Base-by-base conservation (phyloP, 768 basidiomycete species). In the Xerocomellus intermedius region DNA sequence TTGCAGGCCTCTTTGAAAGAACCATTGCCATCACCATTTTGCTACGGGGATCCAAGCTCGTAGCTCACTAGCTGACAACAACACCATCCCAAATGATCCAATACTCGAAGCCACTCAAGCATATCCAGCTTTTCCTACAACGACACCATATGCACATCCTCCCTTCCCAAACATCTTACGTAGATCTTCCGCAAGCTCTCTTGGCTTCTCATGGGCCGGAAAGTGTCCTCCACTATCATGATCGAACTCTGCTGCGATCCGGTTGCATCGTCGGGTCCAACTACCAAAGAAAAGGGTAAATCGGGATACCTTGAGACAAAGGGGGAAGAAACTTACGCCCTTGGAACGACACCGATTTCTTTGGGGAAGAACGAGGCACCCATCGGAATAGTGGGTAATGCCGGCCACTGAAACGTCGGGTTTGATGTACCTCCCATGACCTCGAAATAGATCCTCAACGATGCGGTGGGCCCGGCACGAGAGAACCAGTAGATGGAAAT, bases 391-490 rank as follows among this genome's bases (percentile, higher is more conserved):
- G 0, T 0, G 2, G 10, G 2, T 0, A 4, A 14, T 5, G 13
- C 5, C 5, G 13, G 33, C 12, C 13, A 5, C 33, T 13, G 33
- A 33, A 33, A 33, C 33, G 33, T 1, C 10, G 16, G 8, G 6
- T 0, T 30, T 8, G 21, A 12, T 42, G 33, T 14, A 33, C 33
- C 33, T 13, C 13, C 33, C 33, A 33, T 39, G 28, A 10, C 50
- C 61, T 86, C 86, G 60, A 79, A 85, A 64, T 86, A 86, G 19
- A 84, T 84, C 14, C 83, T 73, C 9, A 79, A 21, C 0, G 84
- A 79, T 0, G 84, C 82, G 2, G 82, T 75, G 6, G 85, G 83
- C 0, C 83, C 83, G 0, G 78, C 74, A 9, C 78, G 76, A 5
- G 83, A 84, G 67, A 85, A 84, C 73, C 75, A 79, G 61, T 80